Evolutionary conservation across 176 grass and related monocot genomes (phyloP).

Genomic region (Areca catechu): DNA sequence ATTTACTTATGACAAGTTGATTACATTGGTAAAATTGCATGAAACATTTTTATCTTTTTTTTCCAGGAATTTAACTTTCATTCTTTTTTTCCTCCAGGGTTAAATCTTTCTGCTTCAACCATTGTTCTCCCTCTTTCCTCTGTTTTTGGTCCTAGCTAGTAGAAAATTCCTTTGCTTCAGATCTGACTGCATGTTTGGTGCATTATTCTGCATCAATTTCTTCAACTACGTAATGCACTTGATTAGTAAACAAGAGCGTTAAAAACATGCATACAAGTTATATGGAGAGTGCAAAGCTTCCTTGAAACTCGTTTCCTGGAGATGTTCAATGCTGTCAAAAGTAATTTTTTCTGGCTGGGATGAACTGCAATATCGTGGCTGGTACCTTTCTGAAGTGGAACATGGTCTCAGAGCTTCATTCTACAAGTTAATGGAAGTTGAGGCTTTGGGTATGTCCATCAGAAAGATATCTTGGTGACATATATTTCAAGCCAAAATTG

Average conservation of each 20-base stretch:
- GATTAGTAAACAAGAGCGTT: neutral
- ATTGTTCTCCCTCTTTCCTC: too few species aligned
- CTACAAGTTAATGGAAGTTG: neutral
- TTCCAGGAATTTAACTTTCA: slow-evolving; percentile 22
- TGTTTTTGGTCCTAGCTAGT: slow-evolving; percentile 37
- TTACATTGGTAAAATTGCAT: too few species aligned
- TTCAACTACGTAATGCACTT: slow-evolving; percentile 8
- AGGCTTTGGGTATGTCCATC: slow-evolving; percentile 5
- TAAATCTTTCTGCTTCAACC: slow-evolving; percentile 18
- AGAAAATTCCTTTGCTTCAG: slow-evolving; percentile 21
- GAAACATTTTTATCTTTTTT: neutral
- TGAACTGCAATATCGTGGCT: neutral
- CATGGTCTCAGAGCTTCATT: neutral
- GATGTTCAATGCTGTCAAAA: too few species aligned
- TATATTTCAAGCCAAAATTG: too few species aligned
- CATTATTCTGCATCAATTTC: slow-evolving; percentile 12
- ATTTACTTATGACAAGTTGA: too few species aligned
- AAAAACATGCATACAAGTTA: too few species aligned
- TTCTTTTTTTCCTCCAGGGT: slow-evolving; percentile 24
- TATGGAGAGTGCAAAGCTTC: too few species aligned
- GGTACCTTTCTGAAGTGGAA: neutral
- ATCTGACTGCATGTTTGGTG: slow-evolving; percentile 21
- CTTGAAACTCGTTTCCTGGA: too few species aligned
- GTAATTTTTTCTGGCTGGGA: too few species aligned
- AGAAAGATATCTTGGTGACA: too few species aligned